Evolutionary conservation across 352 stramenopile genomes (phyloP).

Genomic region (Peronosclerospora sorghi): DNA sequence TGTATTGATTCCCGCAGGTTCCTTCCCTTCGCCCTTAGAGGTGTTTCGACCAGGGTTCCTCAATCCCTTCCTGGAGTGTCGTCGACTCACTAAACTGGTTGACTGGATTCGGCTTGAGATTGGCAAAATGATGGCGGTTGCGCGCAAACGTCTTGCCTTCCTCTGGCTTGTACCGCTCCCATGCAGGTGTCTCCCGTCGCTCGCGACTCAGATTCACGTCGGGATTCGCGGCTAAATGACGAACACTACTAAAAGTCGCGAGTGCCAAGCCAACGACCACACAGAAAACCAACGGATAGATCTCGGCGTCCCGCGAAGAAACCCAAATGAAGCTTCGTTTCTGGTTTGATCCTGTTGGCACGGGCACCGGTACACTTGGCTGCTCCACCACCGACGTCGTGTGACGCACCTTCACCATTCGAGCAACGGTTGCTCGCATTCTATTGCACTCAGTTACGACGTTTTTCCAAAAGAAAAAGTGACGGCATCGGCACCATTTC

Average conservation of each 20-base stretch:
- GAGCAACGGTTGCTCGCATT: conserved; percentile 10
- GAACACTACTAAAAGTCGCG: conserved; percentile 9
- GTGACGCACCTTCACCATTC: conserved; percentile 9
- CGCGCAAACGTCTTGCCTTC: conserved; percentile 16
- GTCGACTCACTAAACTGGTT: conserved; percentile 17
- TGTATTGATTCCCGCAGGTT: no score
- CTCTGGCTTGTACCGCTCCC: conserved; percentile 19
- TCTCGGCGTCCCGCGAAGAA: conserved; percentile 20
- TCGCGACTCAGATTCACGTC: conserved; percentile 21
- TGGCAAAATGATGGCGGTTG: conserved; percentile 21
- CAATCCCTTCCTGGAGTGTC: conserved; percentile 8
- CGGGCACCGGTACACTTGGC: conserved; percentile 10
- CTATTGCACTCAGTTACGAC: background rate
- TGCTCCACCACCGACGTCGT: conserved; percentile 8
- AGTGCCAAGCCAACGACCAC: conserved; percentile 12
- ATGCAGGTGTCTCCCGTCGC: conserved; percentile 19
- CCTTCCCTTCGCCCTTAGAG: conserved; percentile 1
- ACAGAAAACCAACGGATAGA: conserved; percentile 24
- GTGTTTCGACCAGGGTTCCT: conserved; percentile 4
- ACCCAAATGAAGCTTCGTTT: conserved; percentile 16
- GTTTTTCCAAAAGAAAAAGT: background rate
- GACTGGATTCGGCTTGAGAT: conserved; percentile 21
- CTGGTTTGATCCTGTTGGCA: conserved; percentile 9
- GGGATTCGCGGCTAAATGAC: conserved; percentile 18
- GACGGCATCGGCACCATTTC: no score